Base-by-base conservation (phyloP, 2,329 filamentous ascomycete species). In the Dryadomyces sulphureus region DNA sequence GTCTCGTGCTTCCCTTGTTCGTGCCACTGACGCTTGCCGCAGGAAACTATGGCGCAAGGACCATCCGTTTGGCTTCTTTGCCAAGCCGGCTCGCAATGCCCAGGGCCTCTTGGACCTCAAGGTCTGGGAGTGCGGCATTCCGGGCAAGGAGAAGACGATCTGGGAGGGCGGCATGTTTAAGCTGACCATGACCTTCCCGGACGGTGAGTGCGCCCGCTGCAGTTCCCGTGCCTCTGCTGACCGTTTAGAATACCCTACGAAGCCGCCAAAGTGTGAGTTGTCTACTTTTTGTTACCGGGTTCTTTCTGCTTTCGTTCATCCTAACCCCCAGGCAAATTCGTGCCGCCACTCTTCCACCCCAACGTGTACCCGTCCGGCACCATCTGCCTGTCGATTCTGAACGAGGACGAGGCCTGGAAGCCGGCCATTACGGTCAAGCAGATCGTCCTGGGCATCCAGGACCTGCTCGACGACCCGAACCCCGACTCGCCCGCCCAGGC, bases 151-250 rank as follows among this genome's bases (percentile, higher is more conserved):
- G 50, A 92, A 93, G 69, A 98, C 93, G 0, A 80, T 96, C 20
- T 98, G 92, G 92, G 89, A 94, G 59, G 89, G 89, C n/a, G 92
- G 92, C 2, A 68, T 95, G 11, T 96, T 96, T 70, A 98, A 96
- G 69, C 69, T 98, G 49, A 87, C 84, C 48, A 83, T 98, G 56
- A 79, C 75, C 11, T 98, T 98, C 56, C 92, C 93, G 0, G 92
- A 98, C 58, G 89, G 88, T 92, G 65, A 63, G 79, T n/a, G 32
- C 9, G 11, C 7, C 21, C 25, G 8, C 19, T 14, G 14, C 12
- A 7, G 16, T 4, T 30, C 16, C 20, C 4, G 24, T 11, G 25
- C 20, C 7, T 14, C n/a, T 16, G 27, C 41, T 43, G 1, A 24
- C 19, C 16, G 1, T 11, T 17, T 24, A 94, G 92, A 98, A 59